These are phyloP conservation scores for Fusarium protoensiforme DNA, from an alignment of 2,329 filamentous ascomycete genomes.

Conservation along the genomic window DNA sequence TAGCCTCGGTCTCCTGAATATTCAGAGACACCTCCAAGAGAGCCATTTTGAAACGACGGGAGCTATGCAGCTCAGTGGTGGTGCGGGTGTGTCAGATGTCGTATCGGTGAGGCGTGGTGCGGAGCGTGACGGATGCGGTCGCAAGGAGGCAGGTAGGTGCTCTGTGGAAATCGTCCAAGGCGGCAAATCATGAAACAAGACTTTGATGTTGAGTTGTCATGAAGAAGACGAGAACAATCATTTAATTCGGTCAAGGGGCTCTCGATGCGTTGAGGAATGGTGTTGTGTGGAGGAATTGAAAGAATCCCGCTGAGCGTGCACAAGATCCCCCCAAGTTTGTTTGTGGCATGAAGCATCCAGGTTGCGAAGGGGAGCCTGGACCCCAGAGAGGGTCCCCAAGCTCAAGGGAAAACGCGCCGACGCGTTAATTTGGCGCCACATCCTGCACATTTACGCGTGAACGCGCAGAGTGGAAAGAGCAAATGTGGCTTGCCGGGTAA, in stretches of 20 bases:
- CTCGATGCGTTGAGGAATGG: neutral
- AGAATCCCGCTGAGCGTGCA: conserved; percentile 8
- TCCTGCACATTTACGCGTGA: conserved; percentile 35
- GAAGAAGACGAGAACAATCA: conserved; percentile 7
- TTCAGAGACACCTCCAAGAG: conserved; percentile 60
- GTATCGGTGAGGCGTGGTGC: neutral
- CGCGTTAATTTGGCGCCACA: conserved; percentile 48
- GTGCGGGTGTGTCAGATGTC: neutral
- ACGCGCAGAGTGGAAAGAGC: neutral
- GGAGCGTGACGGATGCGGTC: neutral
- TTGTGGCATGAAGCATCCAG: conserved; percentile 28
- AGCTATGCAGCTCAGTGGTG: conserved; percentile 7
- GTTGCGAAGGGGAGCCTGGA: conserved; percentile 30
- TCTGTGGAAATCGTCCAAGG: conserved; percentile 12
- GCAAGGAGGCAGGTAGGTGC: conserved; percentile 4
- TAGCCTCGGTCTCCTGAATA: conserved; percentile 56
- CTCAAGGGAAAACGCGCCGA: conserved; percentile 41
- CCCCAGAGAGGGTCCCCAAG: conserved; percentile 11
- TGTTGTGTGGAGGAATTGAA: conserved; percentile 9
- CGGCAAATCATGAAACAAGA: conserved; percentile 20
- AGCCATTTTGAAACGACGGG: conserved; percentile 53
- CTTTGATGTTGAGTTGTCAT: conserved; percentile 2
- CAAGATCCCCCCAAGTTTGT: conserved; percentile 11
- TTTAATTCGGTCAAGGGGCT: neutral
- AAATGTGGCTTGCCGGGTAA: conserved; percentile 24